A percentile compares a stretch with the other conserved stretches of the same genome.
These are phyloP conservation scores for Pyricularia pennisetigena DNA, from an alignment of 2,329 filamentous ascomycete species.

Conservation along the genomic window DNA sequence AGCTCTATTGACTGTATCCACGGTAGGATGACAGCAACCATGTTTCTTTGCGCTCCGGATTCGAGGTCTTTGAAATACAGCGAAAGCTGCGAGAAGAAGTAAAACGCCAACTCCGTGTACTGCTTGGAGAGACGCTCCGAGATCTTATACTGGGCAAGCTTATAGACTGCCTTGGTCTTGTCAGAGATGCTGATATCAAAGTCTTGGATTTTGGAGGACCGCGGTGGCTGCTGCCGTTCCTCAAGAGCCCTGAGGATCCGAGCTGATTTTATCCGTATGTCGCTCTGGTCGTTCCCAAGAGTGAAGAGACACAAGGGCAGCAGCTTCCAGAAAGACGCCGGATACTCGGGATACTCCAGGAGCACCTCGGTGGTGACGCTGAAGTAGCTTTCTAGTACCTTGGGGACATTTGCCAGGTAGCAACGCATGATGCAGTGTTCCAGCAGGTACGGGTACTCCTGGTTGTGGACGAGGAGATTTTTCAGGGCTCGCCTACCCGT, in stretches of 20 bases:
- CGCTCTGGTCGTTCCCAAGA: slow-evolving; percentile 81
- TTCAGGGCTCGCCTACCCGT: slow-evolving; percentile 83
- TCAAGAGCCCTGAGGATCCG: slow-evolving; percentile 73
- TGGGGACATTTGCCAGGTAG: slow-evolving; percentile 70
- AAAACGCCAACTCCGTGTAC: slow-evolving; percentile 80
- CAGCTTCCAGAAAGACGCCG: slow-evolving; percentile 81
- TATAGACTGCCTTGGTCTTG: slow-evolving; percentile 97
- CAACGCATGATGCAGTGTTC: slow-evolving; percentile 88
- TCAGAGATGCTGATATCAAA: slow-evolving; percentile 98
- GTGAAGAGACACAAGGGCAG: slow-evolving; percentile 84
- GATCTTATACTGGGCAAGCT: slow-evolving; percentile 92
- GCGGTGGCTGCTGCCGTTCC: slow-evolving; percentile 55
- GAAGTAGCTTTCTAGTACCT: slow-evolving; percentile 91
- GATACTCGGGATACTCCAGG: slow-evolving; percentile 71
- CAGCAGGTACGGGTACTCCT: slow-evolving; percentile 73
- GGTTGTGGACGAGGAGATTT: slow-evolving; percentile 85
- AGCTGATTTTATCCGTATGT: slow-evolving; percentile 81
- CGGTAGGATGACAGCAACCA: slow-evolving; percentile 86
- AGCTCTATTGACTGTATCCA: slow-evolving; percentile 95
- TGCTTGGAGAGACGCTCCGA: slow-evolving; percentile 83
- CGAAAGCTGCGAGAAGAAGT: slow-evolving; percentile 93
- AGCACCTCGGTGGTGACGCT: slow-evolving; percentile 84
- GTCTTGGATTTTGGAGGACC: slow-evolving; percentile 87
- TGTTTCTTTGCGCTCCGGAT: slow-evolving; percentile 77
- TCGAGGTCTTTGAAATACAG: slow-evolving; percentile 84